These are phyloP conservation scores for Trichoderma sp. DNA, from an alignment of 2,329 filamentous ascomycete genomes.

Conservation along the genomic window DNA sequence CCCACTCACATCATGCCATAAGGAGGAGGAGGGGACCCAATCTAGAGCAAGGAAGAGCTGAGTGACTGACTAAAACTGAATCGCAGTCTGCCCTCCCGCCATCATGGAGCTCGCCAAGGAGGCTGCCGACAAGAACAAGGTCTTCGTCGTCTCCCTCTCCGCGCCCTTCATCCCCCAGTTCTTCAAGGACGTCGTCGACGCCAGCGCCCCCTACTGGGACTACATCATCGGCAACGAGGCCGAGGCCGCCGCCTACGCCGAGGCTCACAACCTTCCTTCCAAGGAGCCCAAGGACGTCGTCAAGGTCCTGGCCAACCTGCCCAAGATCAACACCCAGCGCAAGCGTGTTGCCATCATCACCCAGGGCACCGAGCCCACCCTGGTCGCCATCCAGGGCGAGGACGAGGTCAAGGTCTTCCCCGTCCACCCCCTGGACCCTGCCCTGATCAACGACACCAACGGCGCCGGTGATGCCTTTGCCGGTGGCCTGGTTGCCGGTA, in stretches of 20 bases:
- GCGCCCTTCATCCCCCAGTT: conserved; percentile 96
- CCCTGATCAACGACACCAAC: conserved; percentile 91
- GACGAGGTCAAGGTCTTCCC: conserved; percentile 74
- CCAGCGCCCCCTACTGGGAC: conserved; percentile 87
- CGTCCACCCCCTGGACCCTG: conserved; percentile 75
- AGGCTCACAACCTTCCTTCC: conserved; percentile 73
- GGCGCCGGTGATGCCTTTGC: conserved; percentile 97
- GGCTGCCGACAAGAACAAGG: conserved; percentile 86
- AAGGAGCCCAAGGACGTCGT: conserved; percentile 84
- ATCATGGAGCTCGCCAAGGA: conserved; percentile 89
- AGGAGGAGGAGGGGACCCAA: too few relatives aligned
- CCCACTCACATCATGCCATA: background rate
- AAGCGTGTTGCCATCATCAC: conserved; percentile 89
- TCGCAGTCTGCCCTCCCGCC: conserved; percentile 78
- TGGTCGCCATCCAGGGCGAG: conserved; percentile 76
- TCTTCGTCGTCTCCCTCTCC: conserved; percentile 86
- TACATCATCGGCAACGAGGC: conserved; percentile 97
- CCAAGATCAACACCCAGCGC: conserved; percentile 87
- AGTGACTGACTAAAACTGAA: background rate
- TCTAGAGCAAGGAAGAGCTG: background rate
- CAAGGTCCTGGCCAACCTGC: conserved; percentile 79
- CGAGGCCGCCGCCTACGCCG: conserved; percentile 85
- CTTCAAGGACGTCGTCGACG: conserved; percentile 95
- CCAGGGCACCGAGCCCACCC: conserved; percentile 87
- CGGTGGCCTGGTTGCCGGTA: conserved; percentile 86